Conservation (phyloP, 1,284 basidiomycete species). For the Rhodotorula sp. region DNA sequence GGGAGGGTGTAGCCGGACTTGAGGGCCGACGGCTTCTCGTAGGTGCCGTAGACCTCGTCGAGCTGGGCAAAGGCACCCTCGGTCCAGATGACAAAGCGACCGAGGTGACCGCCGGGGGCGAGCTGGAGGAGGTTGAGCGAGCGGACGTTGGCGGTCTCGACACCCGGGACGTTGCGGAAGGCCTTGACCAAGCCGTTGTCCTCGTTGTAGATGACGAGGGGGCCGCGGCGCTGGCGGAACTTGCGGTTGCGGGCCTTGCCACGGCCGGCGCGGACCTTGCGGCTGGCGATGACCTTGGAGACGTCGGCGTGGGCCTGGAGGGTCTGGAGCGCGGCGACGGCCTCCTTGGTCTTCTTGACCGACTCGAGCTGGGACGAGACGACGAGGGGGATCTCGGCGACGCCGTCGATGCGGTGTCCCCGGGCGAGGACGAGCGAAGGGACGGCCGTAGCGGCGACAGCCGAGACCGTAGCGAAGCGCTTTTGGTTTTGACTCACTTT, state of each 20-base stretch:
- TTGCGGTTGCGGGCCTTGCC: constrained; percentile 98
- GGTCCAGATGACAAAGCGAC: constrained; percentile 99
- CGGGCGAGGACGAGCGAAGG: constrained; percentile 98
- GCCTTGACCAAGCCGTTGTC: constrained; percentile 98
- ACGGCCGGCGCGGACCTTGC: constrained; percentile 95
- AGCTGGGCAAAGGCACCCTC: constrained; percentile 89
- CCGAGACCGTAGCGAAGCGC: constrained; percentile 96
- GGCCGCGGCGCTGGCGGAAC: constrained; percentile 95
- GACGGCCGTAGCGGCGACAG: constrained; percentile 94
- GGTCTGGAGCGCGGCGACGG: constrained; percentile 87
- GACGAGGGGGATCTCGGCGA: constrained; percentile 96
- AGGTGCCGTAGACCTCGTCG: constrained; percentile 92
- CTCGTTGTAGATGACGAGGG: constrained; percentile 95
- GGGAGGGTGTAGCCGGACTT: constrained; percentile 98
- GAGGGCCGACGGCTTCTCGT: constrained; percentile 75
- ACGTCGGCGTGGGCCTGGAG: constrained; percentile 92
- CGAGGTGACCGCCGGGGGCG: constrained; percentile 98
- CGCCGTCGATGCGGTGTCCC: constrained; percentile 97
- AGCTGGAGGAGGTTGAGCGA: constrained; percentile 97
- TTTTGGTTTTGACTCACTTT: constrained; percentile 99
- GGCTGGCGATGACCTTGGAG: constrained; percentile 94
- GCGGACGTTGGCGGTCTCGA: constrained; percentile 93
- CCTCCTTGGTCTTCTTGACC: constrained; percentile 96
- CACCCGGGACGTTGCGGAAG: constrained; percentile 98
- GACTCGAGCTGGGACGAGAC: constrained; percentile 76